Percentiles rank a stretch among this genome's conserved stretches.
Evolutionary conservation across 139 green algal genomes (phyloP).

Genomic region (Chlorokybus atmophyticus): DNA sequence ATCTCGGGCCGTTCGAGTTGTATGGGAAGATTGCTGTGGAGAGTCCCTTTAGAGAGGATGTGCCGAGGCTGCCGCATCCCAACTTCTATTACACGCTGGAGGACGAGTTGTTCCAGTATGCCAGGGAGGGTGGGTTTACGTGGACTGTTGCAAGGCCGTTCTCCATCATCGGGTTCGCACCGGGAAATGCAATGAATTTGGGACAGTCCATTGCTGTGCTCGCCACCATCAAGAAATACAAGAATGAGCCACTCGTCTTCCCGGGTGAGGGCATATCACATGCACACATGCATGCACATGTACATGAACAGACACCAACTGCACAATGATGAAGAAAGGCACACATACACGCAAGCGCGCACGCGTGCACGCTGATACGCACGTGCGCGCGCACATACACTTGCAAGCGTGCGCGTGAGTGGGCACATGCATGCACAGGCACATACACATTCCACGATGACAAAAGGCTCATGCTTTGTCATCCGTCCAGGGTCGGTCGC

Average conservation of each 20-base stretch:
- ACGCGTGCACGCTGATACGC: no score
- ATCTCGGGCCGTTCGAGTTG: conserved; percentile 13
- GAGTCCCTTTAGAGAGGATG: conserved; percentile 13
- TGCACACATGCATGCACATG: no score
- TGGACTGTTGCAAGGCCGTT: conserved; percentile 12
- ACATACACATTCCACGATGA: no score
- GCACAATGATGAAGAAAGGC: no score
- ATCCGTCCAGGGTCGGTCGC: no score
- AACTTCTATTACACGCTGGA: conserved; percentile 24
- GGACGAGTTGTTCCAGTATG: conserved; percentile 6
- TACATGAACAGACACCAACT: no score
- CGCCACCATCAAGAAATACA: conserved; percentile 9
- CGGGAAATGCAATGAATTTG: conserved; percentile 15
- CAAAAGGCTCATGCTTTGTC: no score
- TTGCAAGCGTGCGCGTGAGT: no score
- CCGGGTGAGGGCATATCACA: conserved; percentile 2
- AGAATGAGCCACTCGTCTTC: conserved; percentile 9
- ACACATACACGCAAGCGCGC: no score
- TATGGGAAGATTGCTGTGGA: background rate
- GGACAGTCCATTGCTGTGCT: conserved; percentile 8
- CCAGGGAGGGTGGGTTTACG: conserved; percentile 4
- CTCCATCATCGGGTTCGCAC: conserved; percentile 15
- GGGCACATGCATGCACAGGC: no score
- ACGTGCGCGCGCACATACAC: no score
- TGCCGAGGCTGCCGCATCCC: background rate